Base-by-base conservation (phyloP, 495 filamentous ascomycete genomes). In the Penicillium paradoxum region DNA sequence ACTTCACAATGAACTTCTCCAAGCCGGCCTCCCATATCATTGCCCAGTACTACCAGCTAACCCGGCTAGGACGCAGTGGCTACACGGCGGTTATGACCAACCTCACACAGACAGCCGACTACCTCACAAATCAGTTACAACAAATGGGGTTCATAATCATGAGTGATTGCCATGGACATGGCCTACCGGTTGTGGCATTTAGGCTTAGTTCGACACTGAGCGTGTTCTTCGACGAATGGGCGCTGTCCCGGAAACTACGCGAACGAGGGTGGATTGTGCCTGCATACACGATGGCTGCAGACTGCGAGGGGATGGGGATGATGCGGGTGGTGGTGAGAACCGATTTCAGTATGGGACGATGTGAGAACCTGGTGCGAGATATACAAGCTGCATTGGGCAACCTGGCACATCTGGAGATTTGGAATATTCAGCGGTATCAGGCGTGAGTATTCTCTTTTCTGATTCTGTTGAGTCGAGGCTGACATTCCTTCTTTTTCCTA, bases 41-140 rank as follows among this genome's bases (percentile, higher is more conserved):
- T 58, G 90, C 89, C 32, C 90, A 96, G 68, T 96, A 96, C 74
- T 96, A 96, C 73, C 89, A 95, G 65, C 77, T 96, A 62, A 91
- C 95, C 70, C 87, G 90, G 9, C 82, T 96, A 2, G 90, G 90
- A 40, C 89, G 90, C 73, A 81, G 83, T 56, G 90, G 90, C n/a
- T 96, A 93, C 73, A 76, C 82, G 10, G 68, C 82, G 52, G 90
- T 93, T 70, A 95, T 96, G 90, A 66, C 71, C 45, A 95, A 95
- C 70, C 74, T 93, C 24, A 92, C 87, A 44, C 81, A 82, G 43
- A 90, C 83, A 3, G 83, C 90, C 9, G 84, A 93, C 67, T 90
- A 93, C 67, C 81, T 96, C 4, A 77, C 85, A 19, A 70, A 73
- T 4, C 75, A 79, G 37, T 81, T 96, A 7, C 68, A 81, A 58